A percentile compares a stretch with the other conserved stretches of the same genome.
Evolutionary conservation across 192 early-diverging fungal genomes (phyloP).

Genomic region (Gonapodya sp.): DNA sequence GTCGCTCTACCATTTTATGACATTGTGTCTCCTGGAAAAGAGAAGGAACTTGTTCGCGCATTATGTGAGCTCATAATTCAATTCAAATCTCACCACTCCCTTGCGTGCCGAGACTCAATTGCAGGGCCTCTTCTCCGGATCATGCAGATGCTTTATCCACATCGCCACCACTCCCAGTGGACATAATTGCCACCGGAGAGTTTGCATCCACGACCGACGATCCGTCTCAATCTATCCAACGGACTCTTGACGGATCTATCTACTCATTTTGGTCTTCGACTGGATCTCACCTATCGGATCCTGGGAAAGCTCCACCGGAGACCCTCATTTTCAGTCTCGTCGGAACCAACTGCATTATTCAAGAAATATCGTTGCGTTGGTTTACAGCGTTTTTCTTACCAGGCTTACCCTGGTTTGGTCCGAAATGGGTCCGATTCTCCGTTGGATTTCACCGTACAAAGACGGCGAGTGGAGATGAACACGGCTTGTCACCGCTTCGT

Average conservation of each 20-base stretch:
- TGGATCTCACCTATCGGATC: background rate
- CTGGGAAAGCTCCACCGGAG: background rate
- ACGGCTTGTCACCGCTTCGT: too few species aligned
- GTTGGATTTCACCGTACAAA: too few species aligned
- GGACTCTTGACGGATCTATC: background rate
- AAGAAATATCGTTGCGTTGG: background rate
- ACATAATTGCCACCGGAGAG: background rate
- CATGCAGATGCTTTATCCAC: background rate
- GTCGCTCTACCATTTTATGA: background rate
- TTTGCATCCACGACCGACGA: background rate
- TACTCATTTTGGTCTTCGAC: background rate
- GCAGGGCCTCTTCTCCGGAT: background rate
- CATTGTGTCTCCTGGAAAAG: background rate
- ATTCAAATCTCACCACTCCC: background rate
- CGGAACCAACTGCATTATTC: background rate
- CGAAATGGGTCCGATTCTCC: too few species aligned
- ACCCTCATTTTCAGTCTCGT: background rate
- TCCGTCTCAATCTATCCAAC: background rate
- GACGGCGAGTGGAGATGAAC: too few species aligned
- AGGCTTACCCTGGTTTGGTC: too few species aligned
- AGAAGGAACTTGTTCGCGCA: background rate
- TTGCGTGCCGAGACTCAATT: background rate
- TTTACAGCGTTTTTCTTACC: too few species aligned
- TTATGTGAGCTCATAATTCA: background rate
- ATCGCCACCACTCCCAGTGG: background rate